Evolutionary conservation across 371 early-diverging fungal species (phyloP), one percentile per base, ranked within the genome.

Genomic region (Rhizomucor miehei): DNA sequence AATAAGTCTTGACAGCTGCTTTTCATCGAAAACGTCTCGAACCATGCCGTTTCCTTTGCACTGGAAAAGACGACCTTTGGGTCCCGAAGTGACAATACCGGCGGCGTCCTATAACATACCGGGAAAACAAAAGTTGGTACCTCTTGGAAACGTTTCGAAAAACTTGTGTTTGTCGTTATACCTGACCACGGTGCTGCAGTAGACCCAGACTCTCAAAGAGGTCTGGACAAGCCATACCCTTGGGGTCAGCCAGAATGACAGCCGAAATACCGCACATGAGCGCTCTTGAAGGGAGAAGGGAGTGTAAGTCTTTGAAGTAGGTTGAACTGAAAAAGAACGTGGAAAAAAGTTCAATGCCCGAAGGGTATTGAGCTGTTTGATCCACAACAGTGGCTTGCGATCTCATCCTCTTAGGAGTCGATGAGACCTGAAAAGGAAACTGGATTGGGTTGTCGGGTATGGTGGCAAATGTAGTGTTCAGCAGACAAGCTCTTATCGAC

Each of bases 31-130:
- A 17, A 97, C 95, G 65, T 98, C 97, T 51, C 93, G 85, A 24
- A 96, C 97, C 95, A 98, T 92, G 53, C 98, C 98, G 66, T 93
- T 98, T 55, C 92, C 95, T 73, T 98, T 98, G 79, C 94, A 91
- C 74, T 98, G 98, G 78, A 90, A 95, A 54, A 98, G 82, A 37
- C 97, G 89, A 48, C 98, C 98, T 68, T 93, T 90, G 44, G 84
- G 75, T 24, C 92, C 97, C 69, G 94, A 96, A n/a, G 98, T 98
- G 36, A 97, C 87, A 57, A 98, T 96, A 52, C 98, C 98, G 14
- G 98, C 97, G 23, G 98, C 97, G 80, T 98, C 98, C 97, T 97
- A 69, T 14, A 17, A n/a, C n/a, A n/a, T n/a, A n/a, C n/a, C n/a
- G n/a, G n/a, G 17, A 49, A 44, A 43, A 41, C 21, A 44, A 16